These are phyloP conservation scores for Grosmannia clavigera DNA, from an alignment of 2,329 filamentous ascomycete species.

Conservation along the genomic window DNA sequence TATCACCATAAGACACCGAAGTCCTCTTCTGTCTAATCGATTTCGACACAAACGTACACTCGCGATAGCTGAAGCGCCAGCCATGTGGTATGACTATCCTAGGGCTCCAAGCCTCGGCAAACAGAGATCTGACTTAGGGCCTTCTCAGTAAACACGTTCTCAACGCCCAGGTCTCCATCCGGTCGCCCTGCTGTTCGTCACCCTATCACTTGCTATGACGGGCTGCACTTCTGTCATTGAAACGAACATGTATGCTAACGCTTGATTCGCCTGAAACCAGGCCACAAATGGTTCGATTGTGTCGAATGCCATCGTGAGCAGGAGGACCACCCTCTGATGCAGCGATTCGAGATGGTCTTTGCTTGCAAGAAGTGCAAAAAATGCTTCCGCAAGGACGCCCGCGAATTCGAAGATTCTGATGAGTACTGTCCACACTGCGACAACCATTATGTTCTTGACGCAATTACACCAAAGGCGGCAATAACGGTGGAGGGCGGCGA, in stretches of 20 bases:
- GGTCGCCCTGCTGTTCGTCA: constrained; percentile 79
- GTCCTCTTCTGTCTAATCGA: neutral
- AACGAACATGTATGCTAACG: neutral
- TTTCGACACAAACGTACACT: neutral
- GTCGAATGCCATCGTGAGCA: constrained; percentile 82
- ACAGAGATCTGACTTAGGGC: neutral
- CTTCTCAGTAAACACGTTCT: constrained; percentile 79
- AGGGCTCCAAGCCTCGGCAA: neutral
- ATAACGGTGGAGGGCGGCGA: constrained; percentile 88
- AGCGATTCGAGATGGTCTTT: constrained; percentile 80
- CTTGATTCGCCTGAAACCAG: constrained; percentile 26
- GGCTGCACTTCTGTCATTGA: neutral
- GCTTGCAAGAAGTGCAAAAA: constrained; percentile 99
- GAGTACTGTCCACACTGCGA: constrained; percentile 99
- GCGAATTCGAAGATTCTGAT: constrained; percentile 90
- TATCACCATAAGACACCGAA: neutral
- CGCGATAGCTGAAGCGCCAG: neutral
- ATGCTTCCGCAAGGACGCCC: constrained; percentile 86
- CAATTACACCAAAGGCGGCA: constrained; percentile 67
- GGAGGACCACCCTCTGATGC: constrained; percentile 62
- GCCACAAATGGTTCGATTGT: constrained; percentile 98
- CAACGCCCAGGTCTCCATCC: constrained; percentile 94
- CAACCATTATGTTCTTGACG: constrained; percentile 94
- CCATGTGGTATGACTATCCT: constrained; percentile 2
- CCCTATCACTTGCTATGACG: neutral